Evolutionary conservation across 139 green algal species (phyloP).

Genomic region (Ettlia oleoabundans): DNA sequence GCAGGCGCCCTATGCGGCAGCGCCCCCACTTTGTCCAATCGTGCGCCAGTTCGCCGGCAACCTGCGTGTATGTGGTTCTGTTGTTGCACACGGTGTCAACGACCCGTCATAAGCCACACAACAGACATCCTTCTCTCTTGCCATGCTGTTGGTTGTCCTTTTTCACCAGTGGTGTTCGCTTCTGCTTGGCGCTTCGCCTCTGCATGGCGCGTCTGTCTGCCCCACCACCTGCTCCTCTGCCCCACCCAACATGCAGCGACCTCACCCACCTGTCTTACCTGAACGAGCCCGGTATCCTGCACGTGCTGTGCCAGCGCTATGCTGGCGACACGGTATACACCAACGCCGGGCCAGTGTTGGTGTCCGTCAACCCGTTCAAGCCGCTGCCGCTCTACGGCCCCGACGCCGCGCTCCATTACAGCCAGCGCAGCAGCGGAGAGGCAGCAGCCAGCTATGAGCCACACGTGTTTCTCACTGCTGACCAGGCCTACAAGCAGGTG

Average conservation of each 20-base stretch:
- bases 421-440: conserved; percentile 32
- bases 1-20: neutral
- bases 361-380: conserved; percentile 91
- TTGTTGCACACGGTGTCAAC: neutral
- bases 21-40: neutral
- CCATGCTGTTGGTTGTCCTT: too few relatives aligned
- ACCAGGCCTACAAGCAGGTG: conserved; percentile 84
- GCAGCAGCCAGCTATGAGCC: conserved; percentile 41
- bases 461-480: conserved; percentile 86
- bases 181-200: too few relatives aligned
- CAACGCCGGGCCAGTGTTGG: conserved; percentile 80
- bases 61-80: neutral
- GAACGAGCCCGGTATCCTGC: conserved; percentile 89
- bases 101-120: too few relatives aligned
- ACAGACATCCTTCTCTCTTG: too few relatives aligned
- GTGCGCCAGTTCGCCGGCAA: neutral
- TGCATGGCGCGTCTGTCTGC: too few relatives aligned
- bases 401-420: conserved; percentile 74
- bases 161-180: too few relatives aligned
- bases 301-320: conserved; percentile 69
- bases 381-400: conserved; percentile 78
- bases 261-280: conserved; percentile 87
- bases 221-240: too few relatives aligned
- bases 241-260: conserved; percentile 72
- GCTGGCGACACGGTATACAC: conserved; percentile 82